Evolutionary conservation across 345 rosid species (phyloP).

Genomic region (Aquilaria malaccensis): DNA sequence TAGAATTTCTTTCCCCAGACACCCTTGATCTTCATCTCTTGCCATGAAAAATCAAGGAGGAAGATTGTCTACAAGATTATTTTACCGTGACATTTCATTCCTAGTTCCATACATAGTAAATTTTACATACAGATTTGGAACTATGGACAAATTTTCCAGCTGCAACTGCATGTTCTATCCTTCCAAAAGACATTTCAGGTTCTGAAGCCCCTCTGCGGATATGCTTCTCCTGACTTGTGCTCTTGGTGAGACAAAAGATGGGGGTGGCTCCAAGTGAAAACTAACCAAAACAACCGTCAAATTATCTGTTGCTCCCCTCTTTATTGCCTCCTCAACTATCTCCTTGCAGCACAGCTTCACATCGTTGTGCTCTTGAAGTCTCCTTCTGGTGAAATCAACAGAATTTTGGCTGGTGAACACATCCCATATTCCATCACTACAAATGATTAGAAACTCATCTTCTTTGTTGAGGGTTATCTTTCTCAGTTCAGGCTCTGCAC

Average conservation of each 20-base stretch:
- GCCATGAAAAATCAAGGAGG: too few relatives aligned
- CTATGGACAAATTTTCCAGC: too few relatives aligned
- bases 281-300: conserved; percentile 67
- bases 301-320: conserved; percentile 57
- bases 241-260: conserved; percentile 32
- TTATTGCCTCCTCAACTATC: conserved; percentile 69
- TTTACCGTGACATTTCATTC: too few relatives aligned
- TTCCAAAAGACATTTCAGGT: conserved; percentile 28
- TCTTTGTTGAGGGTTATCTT: conserved; percentile 47
- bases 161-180: conserved; percentile 18
- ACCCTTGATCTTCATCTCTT: too few relatives aligned
- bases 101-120: too few relatives aligned
- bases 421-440: conserved; percentile 89
- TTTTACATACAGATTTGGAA: too few relatives aligned
- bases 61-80: too few relatives aligned
- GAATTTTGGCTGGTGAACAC: conserved; percentile 75
- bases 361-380: conserved; percentile 73
- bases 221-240: conserved; percentile 51
- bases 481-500: conserved; percentile 78
- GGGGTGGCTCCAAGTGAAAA: conserved; percentile 60
- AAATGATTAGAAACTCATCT: conserved; percentile 77
- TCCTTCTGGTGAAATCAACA: conserved; percentile 58
- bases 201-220: conserved; percentile 60
- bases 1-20: too few relatives aligned
- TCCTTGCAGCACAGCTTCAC: conserved; percentile 58